Evolutionary conservation across 2,329 filamentous ascomycete genomes (phyloP).

Genomic region (Fusarium sp.): DNA sequence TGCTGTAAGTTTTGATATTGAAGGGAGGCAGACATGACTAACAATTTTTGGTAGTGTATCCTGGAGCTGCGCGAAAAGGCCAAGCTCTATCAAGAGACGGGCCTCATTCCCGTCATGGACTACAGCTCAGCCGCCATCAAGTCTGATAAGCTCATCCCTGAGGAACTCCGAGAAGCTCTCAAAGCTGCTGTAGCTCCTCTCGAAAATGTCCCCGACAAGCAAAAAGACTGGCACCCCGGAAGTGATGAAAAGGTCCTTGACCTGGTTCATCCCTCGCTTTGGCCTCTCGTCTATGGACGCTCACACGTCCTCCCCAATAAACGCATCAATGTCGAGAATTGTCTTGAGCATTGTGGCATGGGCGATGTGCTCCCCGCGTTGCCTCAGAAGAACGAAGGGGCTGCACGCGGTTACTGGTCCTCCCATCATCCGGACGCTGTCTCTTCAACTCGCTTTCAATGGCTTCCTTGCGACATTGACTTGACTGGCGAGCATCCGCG

Average conservation of each 20-base stretch:
- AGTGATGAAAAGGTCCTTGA: conserved; percentile 33
- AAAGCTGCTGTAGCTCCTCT: conserved; percentile 56
- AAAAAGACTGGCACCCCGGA: conserved; percentile 48
- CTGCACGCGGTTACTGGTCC: neutral
- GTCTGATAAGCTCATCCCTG: conserved; percentile 45
- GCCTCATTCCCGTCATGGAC: conserved; percentile 49
- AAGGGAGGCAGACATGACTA: neutral
- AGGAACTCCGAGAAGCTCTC: conserved; percentile 50
- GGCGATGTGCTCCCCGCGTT: conserved; percentile 44
- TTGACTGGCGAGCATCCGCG: conserved; percentile 49
- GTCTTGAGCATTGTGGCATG: conserved; percentile 48
- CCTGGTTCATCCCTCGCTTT: conserved; percentile 35
- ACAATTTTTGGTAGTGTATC: conserved; percentile 41
- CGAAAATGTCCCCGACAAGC: conserved; percentile 59
- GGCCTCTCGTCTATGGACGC: conserved; percentile 39
- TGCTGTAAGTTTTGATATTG: conserved; percentile 34
- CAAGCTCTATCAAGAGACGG: conserved; percentile 45
- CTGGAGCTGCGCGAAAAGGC: conserved; percentile 48
- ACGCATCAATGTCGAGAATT: conserved; percentile 50
- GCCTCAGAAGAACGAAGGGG: neutral
- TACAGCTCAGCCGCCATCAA: conserved; percentile 48
- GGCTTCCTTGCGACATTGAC: conserved; percentile 62
- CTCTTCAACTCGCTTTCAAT: conserved; percentile 49
- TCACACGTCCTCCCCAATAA: conserved; percentile 48
- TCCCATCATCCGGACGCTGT: too few relatives aligned